Percentiles rank a stretch among this genome's conserved stretches.
Evolutionary conservation across 148 eudicot species (phyloP).

Genomic region (Diospyros lotus): DNA sequence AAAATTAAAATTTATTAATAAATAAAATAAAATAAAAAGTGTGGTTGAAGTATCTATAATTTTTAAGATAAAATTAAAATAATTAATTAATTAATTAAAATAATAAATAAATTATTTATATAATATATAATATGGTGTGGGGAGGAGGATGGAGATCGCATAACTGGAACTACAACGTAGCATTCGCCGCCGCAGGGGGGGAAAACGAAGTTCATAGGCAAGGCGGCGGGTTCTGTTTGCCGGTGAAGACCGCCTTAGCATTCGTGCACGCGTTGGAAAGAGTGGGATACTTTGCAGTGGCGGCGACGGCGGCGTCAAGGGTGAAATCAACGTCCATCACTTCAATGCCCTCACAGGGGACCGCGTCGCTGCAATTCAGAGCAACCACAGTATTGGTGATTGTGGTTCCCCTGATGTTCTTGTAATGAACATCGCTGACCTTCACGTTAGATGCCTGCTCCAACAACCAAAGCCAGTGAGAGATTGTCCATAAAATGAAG

Average conservation of each 20-base stretch:
- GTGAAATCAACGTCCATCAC: conserved; percentile 37
- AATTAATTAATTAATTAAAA: too few species aligned
- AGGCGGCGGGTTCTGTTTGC: conserved; percentile 27
- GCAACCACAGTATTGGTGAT: conserved; percentile 15
- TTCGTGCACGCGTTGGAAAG: conserved; percentile 28
- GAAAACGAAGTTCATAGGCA: not conserved
- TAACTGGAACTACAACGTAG: too few species aligned
- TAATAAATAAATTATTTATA: too few species aligned
- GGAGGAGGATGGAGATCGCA: too few species aligned
- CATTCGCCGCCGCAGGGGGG: too few species aligned
- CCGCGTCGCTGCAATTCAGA: conserved; percentile 37
- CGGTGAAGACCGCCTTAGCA: conserved; percentile 32
- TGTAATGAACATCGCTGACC: conserved; percentile 44
- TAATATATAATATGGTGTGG: too few species aligned
- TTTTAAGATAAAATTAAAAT: too few species aligned
- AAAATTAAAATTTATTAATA: too few species aligned
- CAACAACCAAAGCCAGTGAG: too few species aligned
- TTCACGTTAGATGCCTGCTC: conserved; percentile 39
- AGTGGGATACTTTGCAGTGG: not conserved
- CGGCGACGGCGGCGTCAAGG: not conserved
- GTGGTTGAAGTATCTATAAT: too few species aligned
- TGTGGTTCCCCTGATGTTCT: conserved; percentile 57
- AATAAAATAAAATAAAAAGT: too few species aligned
- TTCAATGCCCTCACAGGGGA: conserved; percentile 59
- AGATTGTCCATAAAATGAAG: not conserved